Percentiles rank a stretch among this genome's conserved stretches.
Conservation (phyloP, 805 yeast genomes). For the Debaryomyces prosopidis region DNA sequence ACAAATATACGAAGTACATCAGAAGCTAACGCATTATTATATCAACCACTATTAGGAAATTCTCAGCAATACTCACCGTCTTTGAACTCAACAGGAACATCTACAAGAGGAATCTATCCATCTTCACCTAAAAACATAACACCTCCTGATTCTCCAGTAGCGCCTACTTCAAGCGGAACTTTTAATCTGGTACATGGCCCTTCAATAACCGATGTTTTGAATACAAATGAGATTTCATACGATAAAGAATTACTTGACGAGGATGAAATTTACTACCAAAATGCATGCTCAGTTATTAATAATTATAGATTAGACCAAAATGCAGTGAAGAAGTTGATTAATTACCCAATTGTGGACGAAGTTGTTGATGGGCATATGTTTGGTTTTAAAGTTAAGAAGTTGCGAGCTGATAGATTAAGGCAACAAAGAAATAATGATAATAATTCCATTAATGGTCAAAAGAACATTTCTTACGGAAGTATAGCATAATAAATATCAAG, state of each 20-base stretch:
- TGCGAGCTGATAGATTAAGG: constrained; percentile 27
- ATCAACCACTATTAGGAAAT: constrained; percentile 1
- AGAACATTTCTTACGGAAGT: constrained; percentile 26
- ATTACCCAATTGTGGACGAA: constrained; percentile 48
- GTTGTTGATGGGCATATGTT: constrained; percentile 38
- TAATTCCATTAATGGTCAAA: constrained; percentile 3
- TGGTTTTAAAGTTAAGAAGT: constrained; percentile 42
- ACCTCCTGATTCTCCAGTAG: constrained; percentile 20
- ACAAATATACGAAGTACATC: constrained; percentile 24
- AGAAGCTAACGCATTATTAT: constrained; percentile 21
- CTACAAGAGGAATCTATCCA: constrained; percentile 31
- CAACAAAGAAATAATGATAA: constrained; percentile 3
- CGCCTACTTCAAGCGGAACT: constrained; percentile 8
- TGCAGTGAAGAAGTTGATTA: constrained; percentile 34
- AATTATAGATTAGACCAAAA: constrained; percentile 35
- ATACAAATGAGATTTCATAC: constrained; percentile 25
- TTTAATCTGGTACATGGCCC: constrained; percentile 3
- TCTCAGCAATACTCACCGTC: constrained; percentile 22
- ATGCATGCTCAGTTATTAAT: constrained; percentile 30
- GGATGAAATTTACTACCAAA: constrained; percentile 36
- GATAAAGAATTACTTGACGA: constrained; percentile 35
- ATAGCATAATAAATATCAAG: constrained; percentile 16
- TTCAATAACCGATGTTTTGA: constrained; percentile 19
- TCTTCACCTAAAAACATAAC: constrained; percentile 25
- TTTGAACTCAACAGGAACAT: constrained; percentile 29